Conservation (phyloP, 2,329 filamentous ascomycete genomes). For the Fusarium ramigenum region DNA sequence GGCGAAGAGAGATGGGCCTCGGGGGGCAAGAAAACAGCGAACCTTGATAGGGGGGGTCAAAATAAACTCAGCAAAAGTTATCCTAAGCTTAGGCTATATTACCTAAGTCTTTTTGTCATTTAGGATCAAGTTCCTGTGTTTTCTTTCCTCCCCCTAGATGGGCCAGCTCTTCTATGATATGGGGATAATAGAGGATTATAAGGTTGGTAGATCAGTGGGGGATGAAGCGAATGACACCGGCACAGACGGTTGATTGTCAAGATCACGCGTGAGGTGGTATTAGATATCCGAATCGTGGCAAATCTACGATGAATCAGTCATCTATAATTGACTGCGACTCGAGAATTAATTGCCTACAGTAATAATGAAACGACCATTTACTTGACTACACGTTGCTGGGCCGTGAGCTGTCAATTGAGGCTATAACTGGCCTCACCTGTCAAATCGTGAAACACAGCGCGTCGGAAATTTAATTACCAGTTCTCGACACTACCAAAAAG, state of each 20-base stretch:
- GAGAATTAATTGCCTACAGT: background rate
- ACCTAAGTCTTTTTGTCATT: too few species aligned
- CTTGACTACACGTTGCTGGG: background rate
- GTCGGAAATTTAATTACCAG: slow-evolving; percentile 3
- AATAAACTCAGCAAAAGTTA: too few species aligned
- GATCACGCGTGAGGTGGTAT: background rate
- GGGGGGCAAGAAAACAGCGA: too few species aligned
- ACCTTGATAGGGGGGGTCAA: too few species aligned
- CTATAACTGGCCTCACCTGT: background rate
- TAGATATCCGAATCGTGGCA: background rate
- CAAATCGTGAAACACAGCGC: background rate
- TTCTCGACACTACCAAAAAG: background rate
- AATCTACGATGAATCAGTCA: background rate
- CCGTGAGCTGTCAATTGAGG: background rate
- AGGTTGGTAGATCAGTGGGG: slow-evolving; percentile 8
- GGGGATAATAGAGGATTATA: background rate
- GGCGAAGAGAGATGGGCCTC: background rate
- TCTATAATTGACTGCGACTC: background rate
- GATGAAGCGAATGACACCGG: background rate
- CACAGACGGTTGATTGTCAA: background rate
- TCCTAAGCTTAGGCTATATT: too few species aligned
- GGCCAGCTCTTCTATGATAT: background rate
- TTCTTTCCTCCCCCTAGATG: too few species aligned
- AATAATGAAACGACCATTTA: too few species aligned
- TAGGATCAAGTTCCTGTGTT: too few species aligned